Conservation (phyloP, 257 asterid species). For the Gentiana dahurica region DNA sequence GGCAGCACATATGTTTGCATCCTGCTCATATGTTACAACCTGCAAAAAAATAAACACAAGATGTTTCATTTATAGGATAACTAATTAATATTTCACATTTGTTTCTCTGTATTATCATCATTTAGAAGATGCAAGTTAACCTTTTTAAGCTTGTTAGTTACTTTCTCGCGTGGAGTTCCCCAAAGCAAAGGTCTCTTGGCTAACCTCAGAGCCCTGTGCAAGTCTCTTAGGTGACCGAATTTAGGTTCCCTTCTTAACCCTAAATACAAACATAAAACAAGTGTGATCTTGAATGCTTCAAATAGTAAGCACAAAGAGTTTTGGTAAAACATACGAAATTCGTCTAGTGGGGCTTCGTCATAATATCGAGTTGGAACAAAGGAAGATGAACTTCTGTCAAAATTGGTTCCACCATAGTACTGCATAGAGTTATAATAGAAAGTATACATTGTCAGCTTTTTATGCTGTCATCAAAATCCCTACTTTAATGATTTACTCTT, state of each 20-base stretch:
- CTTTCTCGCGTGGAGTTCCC: conserved; percentile 46
- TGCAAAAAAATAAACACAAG: conserved; percentile 9
- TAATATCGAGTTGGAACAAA: conserved; percentile 89
- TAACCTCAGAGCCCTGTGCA: conserved; percentile 69
- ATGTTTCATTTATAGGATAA: background rate
- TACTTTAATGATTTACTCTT: background rate
- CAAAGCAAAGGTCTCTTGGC: conserved; percentile 65
- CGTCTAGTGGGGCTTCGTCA: conserved; percentile 96
- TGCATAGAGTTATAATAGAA: conserved; percentile 4
- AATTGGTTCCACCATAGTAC: conserved; percentile 92
- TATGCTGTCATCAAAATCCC: background rate
- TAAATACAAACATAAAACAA: conserved; percentile 3
- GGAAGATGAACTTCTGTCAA: conserved; percentile 77
- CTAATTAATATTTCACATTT: background rate
- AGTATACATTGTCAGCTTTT: background rate
- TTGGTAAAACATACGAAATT: conserved; percentile 40
- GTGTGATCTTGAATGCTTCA: background rate
- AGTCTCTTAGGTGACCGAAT: conserved; percentile 69
- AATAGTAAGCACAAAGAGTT: background rate
- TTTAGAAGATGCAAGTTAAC: conserved; percentile 20
- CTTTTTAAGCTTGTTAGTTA: conserved; percentile 34
- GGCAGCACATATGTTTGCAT: conserved; percentile 47
- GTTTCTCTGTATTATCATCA: too few species aligned
- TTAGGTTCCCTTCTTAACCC: conserved; percentile 85
- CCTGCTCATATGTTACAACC: conserved; percentile 53